phyloP scores from a whole-genome alignment of 371 early-diverging fungal genomes.

The Rhizopus delemar region DNA sequence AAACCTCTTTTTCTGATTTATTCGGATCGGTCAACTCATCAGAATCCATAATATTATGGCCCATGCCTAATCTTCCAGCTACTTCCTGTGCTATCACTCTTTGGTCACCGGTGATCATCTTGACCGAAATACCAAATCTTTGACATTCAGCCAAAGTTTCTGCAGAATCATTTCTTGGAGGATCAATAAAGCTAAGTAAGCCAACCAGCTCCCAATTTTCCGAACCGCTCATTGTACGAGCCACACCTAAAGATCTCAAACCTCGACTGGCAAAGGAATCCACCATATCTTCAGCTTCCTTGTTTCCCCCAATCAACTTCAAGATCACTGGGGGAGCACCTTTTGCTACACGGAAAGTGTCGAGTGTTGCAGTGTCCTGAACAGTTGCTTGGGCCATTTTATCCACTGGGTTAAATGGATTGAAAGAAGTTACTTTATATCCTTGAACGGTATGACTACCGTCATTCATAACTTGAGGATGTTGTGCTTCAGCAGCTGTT shows the following conservation, averaged over 20 bases:
- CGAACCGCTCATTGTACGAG: constrained; percentile 52
- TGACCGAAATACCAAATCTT: constrained; percentile 78
- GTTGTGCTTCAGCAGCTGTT: constrained; percentile 77
- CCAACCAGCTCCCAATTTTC: constrained; percentile 61
- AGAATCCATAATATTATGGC: constrained; percentile 60
- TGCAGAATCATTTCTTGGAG: constrained; percentile 74
- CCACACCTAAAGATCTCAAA: constrained; percentile 73
- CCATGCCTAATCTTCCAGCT: constrained; percentile 66
- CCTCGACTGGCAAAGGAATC: constrained; percentile 69
- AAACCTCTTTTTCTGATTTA: constrained; percentile 63
- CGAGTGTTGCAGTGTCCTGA: constrained; percentile 68
- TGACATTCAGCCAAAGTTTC: constrained; percentile 78
- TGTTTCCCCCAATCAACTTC: constrained; percentile 56
- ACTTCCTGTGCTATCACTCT: constrained; percentile 82
- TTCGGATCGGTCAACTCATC: constrained; percentile 65
- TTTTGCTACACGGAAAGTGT: constrained; percentile 66
- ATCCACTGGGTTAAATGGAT: constrained; percentile 79
- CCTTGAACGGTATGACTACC: constrained; percentile 57
- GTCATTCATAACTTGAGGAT: constrained; percentile 62
- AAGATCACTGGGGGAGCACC: constrained; percentile 66
- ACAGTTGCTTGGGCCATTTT: constrained; percentile 90
- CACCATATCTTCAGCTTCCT: constrained; percentile 55
- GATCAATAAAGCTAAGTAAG: constrained; percentile 78
- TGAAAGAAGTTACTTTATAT: constrained; percentile 79
- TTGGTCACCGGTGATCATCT: constrained; percentile 94